These are phyloP conservation scores for Trichosporon faecale DNA, from an alignment of 1,284 basidiomycete species.

Conservation along the genomic window DNA sequence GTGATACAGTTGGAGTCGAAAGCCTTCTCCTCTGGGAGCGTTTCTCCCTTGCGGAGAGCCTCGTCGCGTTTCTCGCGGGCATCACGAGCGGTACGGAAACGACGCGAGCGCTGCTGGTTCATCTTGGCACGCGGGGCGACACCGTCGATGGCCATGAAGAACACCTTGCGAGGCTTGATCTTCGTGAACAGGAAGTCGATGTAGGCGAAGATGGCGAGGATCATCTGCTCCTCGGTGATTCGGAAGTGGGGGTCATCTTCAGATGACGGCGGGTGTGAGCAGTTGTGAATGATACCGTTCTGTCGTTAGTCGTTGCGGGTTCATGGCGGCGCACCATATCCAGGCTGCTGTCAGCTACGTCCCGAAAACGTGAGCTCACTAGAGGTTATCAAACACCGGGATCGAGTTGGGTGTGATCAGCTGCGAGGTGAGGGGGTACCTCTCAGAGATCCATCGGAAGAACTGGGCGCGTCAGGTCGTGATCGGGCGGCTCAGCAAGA, in stretches of 20 bases:
- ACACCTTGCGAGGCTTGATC: conserved; percentile 94
- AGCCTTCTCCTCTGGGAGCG: conserved; percentile 84
- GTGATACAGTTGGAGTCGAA: conserved; percentile 99
- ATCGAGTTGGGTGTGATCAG: conserved; percentile 87
- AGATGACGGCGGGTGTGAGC: conserved; percentile 57
- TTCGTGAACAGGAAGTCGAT: conserved; percentile 95
- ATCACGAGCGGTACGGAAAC: conserved; percentile 93
- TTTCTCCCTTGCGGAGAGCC: conserved; percentile 83
- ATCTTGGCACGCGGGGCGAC: conserved; percentile 98
- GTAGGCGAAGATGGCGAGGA: conserved; percentile 93
- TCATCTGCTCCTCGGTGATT: conserved; percentile 93
- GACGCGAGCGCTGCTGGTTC: conserved; percentile 95
- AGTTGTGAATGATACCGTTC: conserved; percentile 99
- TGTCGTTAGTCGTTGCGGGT: conserved; percentile 54
- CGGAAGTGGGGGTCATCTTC: conserved; percentile 95
- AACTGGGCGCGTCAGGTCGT: conserved; percentile 46
- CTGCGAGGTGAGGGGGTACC: conserved; percentile 97
- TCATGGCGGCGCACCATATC: conserved; percentile 33
- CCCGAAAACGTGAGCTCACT: conserved; percentile 35
- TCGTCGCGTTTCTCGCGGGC: conserved; percentile 81
- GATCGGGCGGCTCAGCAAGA: not conserved
- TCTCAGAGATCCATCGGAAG: conserved; percentile 67
- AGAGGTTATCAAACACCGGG: conserved; percentile 54
- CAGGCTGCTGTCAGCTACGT: conserved; percentile 24
- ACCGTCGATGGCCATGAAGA: conserved; percentile 98